Base-by-base conservation (phyloP, 1,139 yeast species). In the Trichomonascaceae sp. region DNA sequence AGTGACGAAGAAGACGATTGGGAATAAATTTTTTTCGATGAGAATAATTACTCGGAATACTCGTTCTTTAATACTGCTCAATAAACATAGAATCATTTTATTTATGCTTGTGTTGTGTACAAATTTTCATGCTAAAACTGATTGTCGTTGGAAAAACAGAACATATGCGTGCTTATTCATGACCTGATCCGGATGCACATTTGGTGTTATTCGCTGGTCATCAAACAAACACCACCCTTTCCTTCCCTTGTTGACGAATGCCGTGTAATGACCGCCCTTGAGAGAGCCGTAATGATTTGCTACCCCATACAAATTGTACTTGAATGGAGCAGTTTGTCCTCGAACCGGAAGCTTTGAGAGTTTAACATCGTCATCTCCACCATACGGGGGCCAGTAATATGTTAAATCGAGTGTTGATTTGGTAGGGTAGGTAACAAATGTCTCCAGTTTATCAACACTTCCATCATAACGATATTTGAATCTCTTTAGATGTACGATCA, bases 211-310 rank as follows among this genome's bases (percentile, higher is more conserved):
- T 53, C 75, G 77, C 0, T 87, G 78, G 67, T 88, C 96, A 66
- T 88, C 95, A 66, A 84, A 87, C 58, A 81, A 79, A 57, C 87
- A 81, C 96, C 96, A 88, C 17, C 79, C 81, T 49, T 74, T 74
- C 5, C 76, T 67, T 22, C 81, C 80, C 61, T 87, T 87, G 62
- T 83, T 74, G 1, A 89, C 95, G 64, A 83, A 86, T 0, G 96
- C 78, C 0, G 98, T 93, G 68, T 93, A 93, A 70, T 93, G 99
- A 0, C 99, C 98, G 1, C 96, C 89, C 49, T 85, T 81, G 50
- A 91, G 74, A 4, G 81, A 74, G 1, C 99, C 98, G 59, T 76
- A 80, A 70, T 93, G 99, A 62, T 88, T 87, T n/a, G 91, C 93
- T 36, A 91, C 96, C 0, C 87, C 96, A 62, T 84, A 87, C 41